Base-by-base conservation (phyloP, 2,329 filamentous ascomycete species). In the Aspergillus texensis region DNA sequence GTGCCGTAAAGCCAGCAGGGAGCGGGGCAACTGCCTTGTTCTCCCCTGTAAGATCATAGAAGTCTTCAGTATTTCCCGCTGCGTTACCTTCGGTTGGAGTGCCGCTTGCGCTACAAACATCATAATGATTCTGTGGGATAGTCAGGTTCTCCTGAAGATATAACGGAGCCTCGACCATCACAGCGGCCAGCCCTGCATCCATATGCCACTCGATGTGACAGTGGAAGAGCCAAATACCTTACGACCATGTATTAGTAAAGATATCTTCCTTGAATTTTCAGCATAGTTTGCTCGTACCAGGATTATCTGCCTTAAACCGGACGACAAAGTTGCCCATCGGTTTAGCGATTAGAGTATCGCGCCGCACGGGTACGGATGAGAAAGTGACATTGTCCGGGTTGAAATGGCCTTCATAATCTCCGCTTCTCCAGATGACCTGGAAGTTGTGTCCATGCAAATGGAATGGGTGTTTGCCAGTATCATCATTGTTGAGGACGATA, bases 141-240 rank as follows among this genome's bases (percentile, higher is more conserved):
- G 77, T 79, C 41, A 90, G 69, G 0, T 76, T 80, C 63, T 85
- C 76, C 71, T 93, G 91, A 0, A 95, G 73, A 21, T 87, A 83
- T 4, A 84, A 72, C 0, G 88, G 89, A 0, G 86, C 85, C 75
- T 90, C 89, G 64, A 91, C 76, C 66, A 92, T 85, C 0, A 87
- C 88, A 28, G 87, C 85, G 3, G 87, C 81, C 2, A 92, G 81
- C 19, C 90, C 90, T 3, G 87, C 87, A 1, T 84, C 79, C 62
- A 91, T 81, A 73, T 93, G 90, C 90, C 90, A 94, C 72, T 92
- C 90, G 59, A 94, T 89, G 74, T 94, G 91, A 77, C 91, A 94
- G 77, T 93, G 91, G 79, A 93, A 91, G 4, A 91, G 75, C 88
- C 88, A 91, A 26, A 91, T 81, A 14, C 86, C 79, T 53, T 32